A percentile compares a stretch with the other conserved stretches of the same genome.
Conservation (phyloP, 495 filamentous ascomycete genomes). For the Lepraria neglecta region DNA sequence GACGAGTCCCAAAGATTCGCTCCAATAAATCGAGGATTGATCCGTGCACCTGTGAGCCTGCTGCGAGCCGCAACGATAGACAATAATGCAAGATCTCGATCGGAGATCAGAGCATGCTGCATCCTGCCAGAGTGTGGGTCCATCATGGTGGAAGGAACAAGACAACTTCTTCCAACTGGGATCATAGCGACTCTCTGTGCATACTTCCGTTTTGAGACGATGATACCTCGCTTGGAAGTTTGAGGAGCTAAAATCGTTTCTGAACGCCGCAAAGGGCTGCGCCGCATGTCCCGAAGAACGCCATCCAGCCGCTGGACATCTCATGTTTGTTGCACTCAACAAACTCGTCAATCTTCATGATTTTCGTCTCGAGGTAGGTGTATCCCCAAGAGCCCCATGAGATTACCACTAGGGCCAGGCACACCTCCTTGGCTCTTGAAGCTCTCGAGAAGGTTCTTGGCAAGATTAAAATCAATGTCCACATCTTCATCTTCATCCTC, state of each 20-base stretch:
- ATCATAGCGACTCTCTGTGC: not conserved
- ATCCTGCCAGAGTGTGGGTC: too few relatives aligned
- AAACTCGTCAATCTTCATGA: not conserved
- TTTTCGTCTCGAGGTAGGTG: slow-evolving; percentile 23
- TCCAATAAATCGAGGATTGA: not conserved
- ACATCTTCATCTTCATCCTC: slow-evolving; percentile 50
- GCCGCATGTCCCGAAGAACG: slow-evolving; percentile 8
- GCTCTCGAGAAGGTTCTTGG: slow-evolving; percentile 84
- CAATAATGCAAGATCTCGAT: not conserved
- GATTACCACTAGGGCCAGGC: slow-evolving; percentile 77
- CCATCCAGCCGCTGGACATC: not conserved
- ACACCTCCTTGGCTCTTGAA: slow-evolving; percentile 83
- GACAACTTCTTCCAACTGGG: not conserved
- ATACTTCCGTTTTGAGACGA: not conserved
- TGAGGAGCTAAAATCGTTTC: not conserved
- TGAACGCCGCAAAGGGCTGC: not conserved
- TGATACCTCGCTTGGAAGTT: not conserved
- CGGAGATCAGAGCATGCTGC: not conserved
- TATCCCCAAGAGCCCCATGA: slow-evolving; percentile 79
- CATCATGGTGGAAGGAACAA: not conserved
- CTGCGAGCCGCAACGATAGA: not conserved
- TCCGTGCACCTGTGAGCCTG: not conserved
- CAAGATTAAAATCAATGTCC: slow-evolving; percentile 78
- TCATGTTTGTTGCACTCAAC: slow-evolving; percentile 2
- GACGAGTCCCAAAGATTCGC: not conserved